Conservation (phyloP, 164 flowering plant genomes). For the Kalanchoe fedtschenkoi region DNA sequence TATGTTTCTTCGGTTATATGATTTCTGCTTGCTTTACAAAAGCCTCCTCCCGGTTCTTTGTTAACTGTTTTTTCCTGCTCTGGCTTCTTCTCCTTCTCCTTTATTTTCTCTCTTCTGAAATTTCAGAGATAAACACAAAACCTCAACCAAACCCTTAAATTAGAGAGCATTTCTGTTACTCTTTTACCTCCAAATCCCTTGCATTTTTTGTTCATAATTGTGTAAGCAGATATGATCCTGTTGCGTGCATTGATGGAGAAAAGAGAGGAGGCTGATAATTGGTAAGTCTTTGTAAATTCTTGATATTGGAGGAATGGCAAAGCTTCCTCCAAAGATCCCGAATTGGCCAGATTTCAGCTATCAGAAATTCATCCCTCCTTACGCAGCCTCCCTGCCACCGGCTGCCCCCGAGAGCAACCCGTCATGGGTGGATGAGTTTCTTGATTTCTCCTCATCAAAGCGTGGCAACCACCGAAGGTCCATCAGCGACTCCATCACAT, state of each 20-base stretch:
- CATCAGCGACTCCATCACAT: conserved; percentile 66
- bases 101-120: not conserved
- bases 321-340: conserved; percentile 80
- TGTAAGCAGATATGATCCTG: not conserved
- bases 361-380: conserved; percentile 25
- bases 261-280: not conserved
- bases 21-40: conserved; percentile 2
- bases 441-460: conserved; percentile 46
- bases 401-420: conserved; percentile 14
- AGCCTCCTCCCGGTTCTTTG: not conserved
- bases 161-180: conserved; percentile 7
- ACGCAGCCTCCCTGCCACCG: not conserved
- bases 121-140: not conserved
- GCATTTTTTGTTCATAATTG: not conserved
- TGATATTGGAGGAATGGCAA: conserved; percentile 43
- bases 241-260: not conserved
- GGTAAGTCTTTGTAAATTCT: not conserved
- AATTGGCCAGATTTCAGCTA: conserved; percentile 46
- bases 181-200: not conserved
- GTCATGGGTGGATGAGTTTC: conserved; percentile 57
- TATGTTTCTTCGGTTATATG: not conserved
- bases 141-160: not conserved
- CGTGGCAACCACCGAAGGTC: conserved; percentile 61
- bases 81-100: not conserved
- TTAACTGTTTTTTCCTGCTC: not conserved